Evolutionary conservation across 331 rosid species (phyloP).

Genomic region (Pyrus hybrid): DNA sequence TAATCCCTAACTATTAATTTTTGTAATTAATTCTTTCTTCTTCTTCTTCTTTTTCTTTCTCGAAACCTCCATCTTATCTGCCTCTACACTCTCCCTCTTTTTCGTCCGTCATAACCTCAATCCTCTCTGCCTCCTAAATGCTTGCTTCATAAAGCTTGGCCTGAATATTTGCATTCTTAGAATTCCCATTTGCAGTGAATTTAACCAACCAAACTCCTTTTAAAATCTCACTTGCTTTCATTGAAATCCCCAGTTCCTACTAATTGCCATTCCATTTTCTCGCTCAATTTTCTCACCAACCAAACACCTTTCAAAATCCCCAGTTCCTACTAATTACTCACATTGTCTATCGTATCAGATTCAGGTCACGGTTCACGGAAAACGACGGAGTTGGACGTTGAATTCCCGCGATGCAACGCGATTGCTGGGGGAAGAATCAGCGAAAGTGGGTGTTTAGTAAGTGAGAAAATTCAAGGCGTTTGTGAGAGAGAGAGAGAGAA

Average conservation of each 20-base stretch:
- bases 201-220: conserved; percentile 57
- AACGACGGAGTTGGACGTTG: neutral
- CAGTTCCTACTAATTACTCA: neutral
- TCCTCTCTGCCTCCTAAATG: conserved; percentile 94
- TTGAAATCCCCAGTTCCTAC: too few relatives aligned
- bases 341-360: neutral
- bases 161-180: conserved; percentile 49
- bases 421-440: neutral
- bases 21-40: too few relatives aligned
- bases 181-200: conserved; percentile 54
- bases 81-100: too few relatives aligned
- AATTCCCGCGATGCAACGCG: neutral
- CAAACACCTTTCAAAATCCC: neutral
- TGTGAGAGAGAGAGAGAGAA: conserved; percentile 4
- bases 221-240: neutral
- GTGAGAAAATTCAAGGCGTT: neutral
- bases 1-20: too few relatives aligned
- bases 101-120: too few relatives aligned
- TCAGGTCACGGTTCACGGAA: neutral
- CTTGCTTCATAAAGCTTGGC: conserved; percentile 86
- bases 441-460: neutral
- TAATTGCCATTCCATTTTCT: neutral
- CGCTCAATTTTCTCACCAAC: neutral
- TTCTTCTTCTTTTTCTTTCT: too few relatives aligned
- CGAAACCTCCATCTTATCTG: too few relatives aligned